These are phyloP conservation scores for Scedosporium apiospermum DNA, from an alignment of 2,329 filamentous ascomycete genomes.

Conservation along the genomic window DNA sequence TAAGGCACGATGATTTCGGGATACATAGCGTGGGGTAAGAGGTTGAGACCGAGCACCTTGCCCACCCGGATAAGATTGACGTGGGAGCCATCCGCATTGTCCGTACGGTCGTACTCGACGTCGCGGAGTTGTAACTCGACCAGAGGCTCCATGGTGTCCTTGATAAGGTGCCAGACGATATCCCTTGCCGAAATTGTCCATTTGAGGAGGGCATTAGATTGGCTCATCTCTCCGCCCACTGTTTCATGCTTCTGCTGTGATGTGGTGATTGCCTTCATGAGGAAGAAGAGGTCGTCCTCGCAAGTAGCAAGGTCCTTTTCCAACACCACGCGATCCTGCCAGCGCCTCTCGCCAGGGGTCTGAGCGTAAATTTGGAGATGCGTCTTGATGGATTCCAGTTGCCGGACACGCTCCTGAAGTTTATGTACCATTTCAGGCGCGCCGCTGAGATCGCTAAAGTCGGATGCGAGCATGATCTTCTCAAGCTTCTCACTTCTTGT, in stretches of 20 bases:
- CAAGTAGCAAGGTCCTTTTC: constrained; percentile 82
- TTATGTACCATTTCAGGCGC: constrained; percentile 87
- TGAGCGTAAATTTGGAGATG: constrained; percentile 91
- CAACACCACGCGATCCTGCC: constrained; percentile 81
- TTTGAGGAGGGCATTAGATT: constrained; percentile 66
- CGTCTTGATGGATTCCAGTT: constrained; percentile 91
- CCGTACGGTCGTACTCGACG: constrained; percentile 86
- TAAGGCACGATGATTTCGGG: constrained; percentile 94
- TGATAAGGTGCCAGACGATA: constrained; percentile 94
- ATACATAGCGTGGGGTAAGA: constrained; percentile 84
- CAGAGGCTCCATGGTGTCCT: constrained; percentile 75
- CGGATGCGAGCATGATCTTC: constrained; percentile 97
- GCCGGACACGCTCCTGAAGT: constrained; percentile 84
- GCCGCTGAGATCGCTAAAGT: constrained; percentile 93
- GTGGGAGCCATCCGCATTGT: constrained; percentile 95
- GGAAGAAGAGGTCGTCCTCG: constrained; percentile 97
- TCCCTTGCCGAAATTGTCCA: constrained; percentile 94
- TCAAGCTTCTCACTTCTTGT: constrained; percentile 90
- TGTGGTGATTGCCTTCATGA: constrained; percentile 99
- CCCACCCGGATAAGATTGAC: constrained; percentile 86
- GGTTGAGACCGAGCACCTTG: constrained; percentile 78
- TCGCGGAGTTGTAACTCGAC: constrained; percentile 89
- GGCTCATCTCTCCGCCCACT: constrained; percentile 30
- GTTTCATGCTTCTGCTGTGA: constrained; percentile 80
- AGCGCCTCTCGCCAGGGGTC: constrained; percentile 77